Evolutionary conservation across 352 stramenopile species (phyloP).

Genomic region (Pythium dissotocum): DNA sequence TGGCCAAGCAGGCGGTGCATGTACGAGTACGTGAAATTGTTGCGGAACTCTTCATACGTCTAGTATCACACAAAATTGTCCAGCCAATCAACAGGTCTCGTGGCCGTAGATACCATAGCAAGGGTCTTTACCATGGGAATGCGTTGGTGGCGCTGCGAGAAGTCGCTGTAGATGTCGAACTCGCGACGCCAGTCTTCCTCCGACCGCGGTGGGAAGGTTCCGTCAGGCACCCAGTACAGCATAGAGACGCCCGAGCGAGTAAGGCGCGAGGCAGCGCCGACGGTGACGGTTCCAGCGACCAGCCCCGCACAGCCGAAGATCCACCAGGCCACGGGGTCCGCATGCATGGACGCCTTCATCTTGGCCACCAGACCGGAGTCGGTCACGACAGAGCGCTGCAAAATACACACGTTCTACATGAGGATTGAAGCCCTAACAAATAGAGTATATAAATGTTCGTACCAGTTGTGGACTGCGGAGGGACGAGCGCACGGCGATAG

Average conservation of each 20-base stretch:
- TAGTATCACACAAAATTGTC: conserved; percentile 15
- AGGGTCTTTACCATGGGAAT: conserved; percentile 46
- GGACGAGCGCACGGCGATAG: conserved; percentile 9
- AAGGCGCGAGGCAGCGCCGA: conserved; percentile 95
- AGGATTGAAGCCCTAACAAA: too few species aligned
- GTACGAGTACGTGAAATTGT: conserved; percentile 92
- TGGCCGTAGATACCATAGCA: not conserved
- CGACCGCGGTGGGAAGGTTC: conserved; percentile 77
- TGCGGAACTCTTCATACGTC: conserved; percentile 96
- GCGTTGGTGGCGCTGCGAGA: conserved; percentile 93
- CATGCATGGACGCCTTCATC: conserved; percentile 37
- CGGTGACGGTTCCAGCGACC: conserved; percentile 94
- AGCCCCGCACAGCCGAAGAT: conserved; percentile 90
- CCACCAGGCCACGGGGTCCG: conserved; percentile 86
- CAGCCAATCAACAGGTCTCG: not conserved
- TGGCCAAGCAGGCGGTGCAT: conserved; percentile 94
- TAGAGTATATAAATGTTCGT: too few species aligned
- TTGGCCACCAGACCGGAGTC: conserved; percentile 7
- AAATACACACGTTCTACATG: not conserved
- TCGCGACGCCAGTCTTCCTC: conserved; percentile 91
- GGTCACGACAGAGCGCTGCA: conserved; percentile 11
- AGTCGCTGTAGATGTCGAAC: conserved; percentile 95
- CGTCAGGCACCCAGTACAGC: conserved; percentile 94
- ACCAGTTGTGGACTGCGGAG: conserved; percentile 16
- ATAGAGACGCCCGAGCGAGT: conserved; percentile 94